Conservation (phyloP, 495 filamentous ascomycete species). For the Stereocaulon alpinum region DNA sequence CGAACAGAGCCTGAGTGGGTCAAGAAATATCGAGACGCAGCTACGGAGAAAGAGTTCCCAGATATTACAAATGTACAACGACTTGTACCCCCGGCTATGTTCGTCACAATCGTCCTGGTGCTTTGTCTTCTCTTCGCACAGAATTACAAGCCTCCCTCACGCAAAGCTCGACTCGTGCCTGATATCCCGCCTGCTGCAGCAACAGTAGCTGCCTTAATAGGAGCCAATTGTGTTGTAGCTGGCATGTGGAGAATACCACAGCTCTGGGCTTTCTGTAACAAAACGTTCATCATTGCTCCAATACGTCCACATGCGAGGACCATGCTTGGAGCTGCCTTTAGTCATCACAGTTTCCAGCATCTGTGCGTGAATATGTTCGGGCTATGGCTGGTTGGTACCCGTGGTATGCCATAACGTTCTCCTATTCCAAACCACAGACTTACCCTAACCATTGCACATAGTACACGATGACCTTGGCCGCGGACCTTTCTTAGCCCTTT, state of each 20-base stretch:
- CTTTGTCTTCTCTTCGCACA: slow-evolving; percentile 44
- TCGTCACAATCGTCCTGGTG: slow-evolving; percentile 42
- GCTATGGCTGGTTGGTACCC: slow-evolving; percentile 48
- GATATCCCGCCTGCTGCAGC: slow-evolving; percentile 69
- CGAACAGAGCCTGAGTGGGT: slow-evolving; percentile 30
- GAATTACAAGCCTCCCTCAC: slow-evolving; percentile 53
- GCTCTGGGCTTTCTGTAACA: slow-evolving; percentile 64
- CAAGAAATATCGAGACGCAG: slow-evolving; percentile 37
- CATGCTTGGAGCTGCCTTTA: slow-evolving; percentile 65
- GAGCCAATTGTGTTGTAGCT: slow-evolving; percentile 52
- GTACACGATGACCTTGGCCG: slow-evolving; percentile 84
- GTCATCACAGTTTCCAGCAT: slow-evolving; percentile 62
- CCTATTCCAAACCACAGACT: neutral
- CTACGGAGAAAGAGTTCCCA: slow-evolving; percentile 27
- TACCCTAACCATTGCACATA: slow-evolving; percentile 15
- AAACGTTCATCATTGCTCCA: slow-evolving; percentile 62
- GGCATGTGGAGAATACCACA: slow-evolving; percentile 58
- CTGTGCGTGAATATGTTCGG: slow-evolving; percentile 58
- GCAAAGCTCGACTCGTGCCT: slow-evolving; percentile 53
- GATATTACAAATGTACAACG: slow-evolving; percentile 44
- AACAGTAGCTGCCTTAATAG: slow-evolving; percentile 58
- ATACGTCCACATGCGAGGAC: slow-evolving; percentile 54
- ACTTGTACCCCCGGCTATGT: slow-evolving; percentile 51
- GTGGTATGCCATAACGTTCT: slow-evolving; percentile 31
- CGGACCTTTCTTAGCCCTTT: slow-evolving; percentile 72